A percentile compares a stretch with the other conserved stretches of the same genome.
phyloP scores from a whole-genome alignment of 805 yeast species.

The Lipomyces spencermartinsiae region DNA sequence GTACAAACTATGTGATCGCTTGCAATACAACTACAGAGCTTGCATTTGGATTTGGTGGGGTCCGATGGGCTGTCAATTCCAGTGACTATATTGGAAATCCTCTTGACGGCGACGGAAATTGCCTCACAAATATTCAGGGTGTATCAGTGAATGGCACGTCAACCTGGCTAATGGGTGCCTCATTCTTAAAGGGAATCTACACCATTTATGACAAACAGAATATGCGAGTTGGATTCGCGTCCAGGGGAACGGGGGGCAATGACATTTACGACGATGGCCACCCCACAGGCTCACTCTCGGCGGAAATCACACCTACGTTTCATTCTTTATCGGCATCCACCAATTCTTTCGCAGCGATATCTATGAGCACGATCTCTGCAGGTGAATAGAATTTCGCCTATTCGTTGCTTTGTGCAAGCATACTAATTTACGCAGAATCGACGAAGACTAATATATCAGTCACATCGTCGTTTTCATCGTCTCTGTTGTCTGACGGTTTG shows the following conservation, averaged over 20 bases:
- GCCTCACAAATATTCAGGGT: constrained; percentile 72
- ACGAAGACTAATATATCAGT: not conserved
- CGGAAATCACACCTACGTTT: constrained; percentile 14
- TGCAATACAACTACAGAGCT: constrained; percentile 57
- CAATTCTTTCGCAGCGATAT: not conserved
- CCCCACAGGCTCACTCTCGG: constrained; percentile 8
- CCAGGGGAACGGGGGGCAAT: constrained; percentile 41
- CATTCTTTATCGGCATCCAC: constrained; percentile 3
- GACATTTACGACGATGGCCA: constrained; percentile 20
- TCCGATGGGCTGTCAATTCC: constrained; percentile 55
- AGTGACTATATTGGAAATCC: constrained; percentile 57
- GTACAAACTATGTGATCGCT: constrained; percentile 65
- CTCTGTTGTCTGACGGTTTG: not conserved
- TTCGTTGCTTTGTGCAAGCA: not conserved
- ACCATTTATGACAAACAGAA: constrained; percentile 62
- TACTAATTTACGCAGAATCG: not conserved
- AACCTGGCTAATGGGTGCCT: constrained; percentile 70
- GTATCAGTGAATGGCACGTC: constrained; percentile 48
- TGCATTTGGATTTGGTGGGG: constrained; percentile 53
- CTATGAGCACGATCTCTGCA: not conserved
- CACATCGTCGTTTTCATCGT: not conserved
- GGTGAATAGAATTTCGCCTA: not conserved
- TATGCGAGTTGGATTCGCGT: constrained; percentile 62
- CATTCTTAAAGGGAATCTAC: constrained; percentile 61
- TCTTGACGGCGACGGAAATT: constrained; percentile 56